These are phyloP conservation scores for Paraglomus brasilianum DNA, from an alignment of 192 early-diverging fungal genomes.

Conservation along the genomic window DNA sequence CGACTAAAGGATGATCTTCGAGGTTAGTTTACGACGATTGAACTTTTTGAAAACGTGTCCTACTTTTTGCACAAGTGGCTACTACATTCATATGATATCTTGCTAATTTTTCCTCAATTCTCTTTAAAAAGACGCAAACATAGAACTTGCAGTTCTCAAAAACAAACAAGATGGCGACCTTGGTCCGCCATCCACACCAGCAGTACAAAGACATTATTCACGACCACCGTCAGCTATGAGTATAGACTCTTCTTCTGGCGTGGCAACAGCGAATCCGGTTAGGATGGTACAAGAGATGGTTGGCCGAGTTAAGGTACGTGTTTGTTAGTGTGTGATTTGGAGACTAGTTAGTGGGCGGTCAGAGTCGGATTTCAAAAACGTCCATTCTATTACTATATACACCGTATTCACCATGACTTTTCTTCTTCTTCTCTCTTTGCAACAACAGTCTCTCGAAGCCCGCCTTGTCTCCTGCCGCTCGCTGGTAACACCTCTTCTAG, in stretches of 20 bases:
- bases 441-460: slow-evolving; percentile 62
- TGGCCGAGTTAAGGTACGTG: slow-evolving; percentile 66
- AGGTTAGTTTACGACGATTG: slow-evolving; percentile 37
- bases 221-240: slow-evolving; percentile 14
- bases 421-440: neutral
- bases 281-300: slow-evolving; percentile 76
- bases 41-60: too few relatives aligned
- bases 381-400: neutral
- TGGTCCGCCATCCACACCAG: slow-evolving; percentile 31
- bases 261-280: slow-evolving; percentile 55
- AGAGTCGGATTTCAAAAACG: neutral
- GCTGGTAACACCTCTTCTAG: slow-evolving; percentile 70
- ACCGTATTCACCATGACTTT: too few relatives aligned
- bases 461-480: slow-evolving; percentile 72
- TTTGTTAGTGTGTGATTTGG: neutral
- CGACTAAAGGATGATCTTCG: slow-evolving; percentile 74
- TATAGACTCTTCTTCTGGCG: neutral
- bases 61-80: too few relatives aligned
- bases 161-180: slow-evolving; percentile 41
- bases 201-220: slow-evolving; percentile 27
- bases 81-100: too few relatives aligned
- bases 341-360: neutral
- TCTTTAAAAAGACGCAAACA: slow-evolving; percentile 45
- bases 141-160: slow-evolving; percentile 54
- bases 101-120: slow-evolving; percentile 2